Percentiles rank a stretch among this genome's conserved stretches.
These are phyloP conservation scores for Aspergillus campestris DNA, from an alignment of 495 filamentous ascomycete species.

Conservation along the genomic window DNA sequence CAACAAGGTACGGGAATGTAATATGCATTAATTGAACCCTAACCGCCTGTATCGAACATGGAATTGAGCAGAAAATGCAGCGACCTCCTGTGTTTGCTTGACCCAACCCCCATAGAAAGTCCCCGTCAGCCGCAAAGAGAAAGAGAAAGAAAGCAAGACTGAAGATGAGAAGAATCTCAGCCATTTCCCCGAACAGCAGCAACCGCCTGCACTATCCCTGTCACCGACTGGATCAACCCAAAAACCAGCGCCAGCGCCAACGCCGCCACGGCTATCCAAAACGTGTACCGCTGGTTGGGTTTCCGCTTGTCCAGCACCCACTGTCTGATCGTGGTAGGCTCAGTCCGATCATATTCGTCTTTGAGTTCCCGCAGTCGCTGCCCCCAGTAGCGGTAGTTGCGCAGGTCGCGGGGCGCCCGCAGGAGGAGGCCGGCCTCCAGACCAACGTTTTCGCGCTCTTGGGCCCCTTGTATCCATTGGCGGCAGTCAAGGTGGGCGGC, in stretches of 20 bases:
- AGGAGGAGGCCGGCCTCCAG: constrained; percentile 7
- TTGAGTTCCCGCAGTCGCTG: constrained; percentile 8
- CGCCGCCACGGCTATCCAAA: constrained; percentile 19
- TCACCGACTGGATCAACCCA: constrained; percentile 18
- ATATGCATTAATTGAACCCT: no score
- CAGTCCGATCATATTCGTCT: constrained; percentile 11
- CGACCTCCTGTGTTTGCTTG: no score
- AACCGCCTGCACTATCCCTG: constrained; percentile 7
- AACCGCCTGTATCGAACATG: no score
- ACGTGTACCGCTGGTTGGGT: constrained; percentile 21
- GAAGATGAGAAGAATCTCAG: no score
- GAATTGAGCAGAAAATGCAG: no score
- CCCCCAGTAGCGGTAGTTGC: constrained; percentile 13
- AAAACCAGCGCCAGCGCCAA: constrained; percentile 18
- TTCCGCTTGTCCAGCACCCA: constrained; percentile 17
- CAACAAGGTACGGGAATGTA: no score
- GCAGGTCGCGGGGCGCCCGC: constrained; percentile 1
- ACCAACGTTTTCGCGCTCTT: constrained; percentile 1
- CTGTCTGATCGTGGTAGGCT: constrained; percentile 13
- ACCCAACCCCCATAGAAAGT: no score
- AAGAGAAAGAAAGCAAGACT: no score
- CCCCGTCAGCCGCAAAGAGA: no score
- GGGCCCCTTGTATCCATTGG: constrained; percentile 8
- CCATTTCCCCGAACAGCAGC: no score
- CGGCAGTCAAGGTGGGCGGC: constrained; percentile 7